These are phyloP conservation scores for Avena eriantha DNA, from an alignment of 176 grass and related monocot genomes.

Conservation along the genomic window DNA sequence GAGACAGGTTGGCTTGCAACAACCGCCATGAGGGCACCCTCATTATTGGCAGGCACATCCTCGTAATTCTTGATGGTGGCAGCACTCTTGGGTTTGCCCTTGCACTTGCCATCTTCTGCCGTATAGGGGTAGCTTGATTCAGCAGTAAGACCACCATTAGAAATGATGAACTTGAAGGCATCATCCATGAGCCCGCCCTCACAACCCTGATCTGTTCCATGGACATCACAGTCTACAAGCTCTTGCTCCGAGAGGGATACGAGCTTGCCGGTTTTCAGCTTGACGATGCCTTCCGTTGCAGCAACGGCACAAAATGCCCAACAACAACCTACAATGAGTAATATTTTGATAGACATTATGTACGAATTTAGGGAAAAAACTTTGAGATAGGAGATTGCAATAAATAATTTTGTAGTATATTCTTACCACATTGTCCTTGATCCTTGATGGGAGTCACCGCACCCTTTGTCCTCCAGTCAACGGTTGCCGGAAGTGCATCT, in stretches of 20 bases:
- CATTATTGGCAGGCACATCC: background rate
- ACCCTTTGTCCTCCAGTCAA: background rate
- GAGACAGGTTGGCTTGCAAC: background rate
- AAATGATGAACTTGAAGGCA: conserved; percentile 1
- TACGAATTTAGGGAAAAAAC: background rate
- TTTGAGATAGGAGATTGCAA: background rate
- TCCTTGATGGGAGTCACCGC: background rate
- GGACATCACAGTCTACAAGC: background rate
- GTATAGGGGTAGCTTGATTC: background rate
- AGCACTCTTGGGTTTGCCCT: background rate
- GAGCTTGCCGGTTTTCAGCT: background rate
- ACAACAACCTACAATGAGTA: background rate
- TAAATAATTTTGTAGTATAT: background rate
- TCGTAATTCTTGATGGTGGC: background rate
- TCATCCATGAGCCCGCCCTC: background rate
- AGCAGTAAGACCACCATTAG: background rate
- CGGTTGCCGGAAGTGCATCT: background rate
- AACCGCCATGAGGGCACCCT: background rate
- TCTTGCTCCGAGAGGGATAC: background rate
- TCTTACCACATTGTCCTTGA: background rate
- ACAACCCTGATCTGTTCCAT: background rate
- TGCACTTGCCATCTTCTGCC: background rate
- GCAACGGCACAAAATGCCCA: background rate
- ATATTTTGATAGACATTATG: background rate
- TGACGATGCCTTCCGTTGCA: background rate